phyloP scores from a whole-genome alignment of 805 yeast species.

The Schwanniomyces vanrijiae region DNA sequence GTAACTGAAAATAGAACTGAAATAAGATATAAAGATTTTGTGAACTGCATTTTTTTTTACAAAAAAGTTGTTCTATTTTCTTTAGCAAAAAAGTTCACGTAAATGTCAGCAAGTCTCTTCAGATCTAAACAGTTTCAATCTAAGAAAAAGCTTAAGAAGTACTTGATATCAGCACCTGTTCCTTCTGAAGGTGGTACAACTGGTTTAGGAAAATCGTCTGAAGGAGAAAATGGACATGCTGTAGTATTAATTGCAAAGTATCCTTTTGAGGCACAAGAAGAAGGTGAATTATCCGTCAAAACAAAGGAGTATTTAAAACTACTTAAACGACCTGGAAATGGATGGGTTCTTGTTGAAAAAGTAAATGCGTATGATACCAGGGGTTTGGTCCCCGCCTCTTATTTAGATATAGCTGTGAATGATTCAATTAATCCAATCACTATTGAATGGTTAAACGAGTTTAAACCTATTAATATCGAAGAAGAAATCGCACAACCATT shows the following conservation, averaged over 20 bases:
- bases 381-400: constrained; percentile 41
- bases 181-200: background rate
- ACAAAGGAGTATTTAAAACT: constrained; percentile 30
- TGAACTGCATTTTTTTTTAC: background rate
- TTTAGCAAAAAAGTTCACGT: background rate
- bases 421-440: constrained; percentile 34
- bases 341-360: constrained; percentile 37
- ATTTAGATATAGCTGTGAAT: constrained; percentile 39
- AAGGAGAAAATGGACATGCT: constrained; percentile 3
- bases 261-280: constrained; percentile 26
- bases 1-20: background rate
- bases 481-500: constrained; percentile 9
- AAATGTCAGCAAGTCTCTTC: constrained; percentile 24
- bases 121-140: constrained; percentile 22
- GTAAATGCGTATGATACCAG: constrained; percentile 17
- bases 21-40: background rate
- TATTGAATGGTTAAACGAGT: constrained; percentile 29
- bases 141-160: constrained; percentile 23
- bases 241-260: constrained; percentile 32
- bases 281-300: constrained; percentile 26
- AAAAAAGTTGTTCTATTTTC: too few species aligned
- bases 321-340: constrained; percentile 37
- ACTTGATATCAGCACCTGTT: constrained; percentile 27
- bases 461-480: background rate
- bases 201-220: background rate